These are phyloP conservation scores for Pseudohalonectria lignicola DNA, from an alignment of 2,329 filamentous ascomycete genomes.

Conservation along the genomic window DNA sequence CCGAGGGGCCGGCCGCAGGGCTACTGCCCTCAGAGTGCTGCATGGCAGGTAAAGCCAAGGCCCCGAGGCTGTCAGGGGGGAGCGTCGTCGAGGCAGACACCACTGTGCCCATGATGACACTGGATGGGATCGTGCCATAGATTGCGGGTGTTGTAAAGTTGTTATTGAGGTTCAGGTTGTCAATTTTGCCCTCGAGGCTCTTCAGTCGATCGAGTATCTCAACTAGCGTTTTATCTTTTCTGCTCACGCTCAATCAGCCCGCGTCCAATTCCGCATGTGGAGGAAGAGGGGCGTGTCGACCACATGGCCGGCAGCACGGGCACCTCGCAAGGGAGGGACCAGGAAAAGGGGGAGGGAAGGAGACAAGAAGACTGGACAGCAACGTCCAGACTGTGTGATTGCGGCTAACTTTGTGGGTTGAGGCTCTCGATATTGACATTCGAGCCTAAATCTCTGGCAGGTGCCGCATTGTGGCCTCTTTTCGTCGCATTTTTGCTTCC, in stretches of 20 bases:
- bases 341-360: no score
- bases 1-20: constrained; percentile 8
- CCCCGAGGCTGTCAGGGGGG: constrained; percentile 10
- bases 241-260: constrained; percentile 14
- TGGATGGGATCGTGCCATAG: not conserved
- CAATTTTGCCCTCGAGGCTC: constrained; percentile 43
- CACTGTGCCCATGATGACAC: no score
- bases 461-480: constrained; percentile 48
- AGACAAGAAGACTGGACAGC: no score
- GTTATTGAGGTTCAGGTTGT: constrained; percentile 21
- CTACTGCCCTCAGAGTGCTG: constrained; percentile 7
- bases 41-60: constrained; percentile 12
- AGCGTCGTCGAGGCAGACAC: not conserved
- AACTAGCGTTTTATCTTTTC: constrained; percentile 51
- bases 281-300: no score
- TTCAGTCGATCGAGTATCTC: constrained; percentile 48
- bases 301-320: no score
- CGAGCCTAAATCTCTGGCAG: constrained; percentile 44
- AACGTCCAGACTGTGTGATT: no score
- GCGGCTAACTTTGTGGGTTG: constrained; percentile 49
- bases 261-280: no score
- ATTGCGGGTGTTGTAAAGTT: not conserved
- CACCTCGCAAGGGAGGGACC: no score
- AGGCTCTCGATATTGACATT: constrained; percentile 49
- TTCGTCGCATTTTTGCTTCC: constrained; percentile 57